These are phyloP conservation scores for Pontederia paniculata DNA, from an alignment of 176 grass and related monocot species.

Conservation along the genomic window DNA sequence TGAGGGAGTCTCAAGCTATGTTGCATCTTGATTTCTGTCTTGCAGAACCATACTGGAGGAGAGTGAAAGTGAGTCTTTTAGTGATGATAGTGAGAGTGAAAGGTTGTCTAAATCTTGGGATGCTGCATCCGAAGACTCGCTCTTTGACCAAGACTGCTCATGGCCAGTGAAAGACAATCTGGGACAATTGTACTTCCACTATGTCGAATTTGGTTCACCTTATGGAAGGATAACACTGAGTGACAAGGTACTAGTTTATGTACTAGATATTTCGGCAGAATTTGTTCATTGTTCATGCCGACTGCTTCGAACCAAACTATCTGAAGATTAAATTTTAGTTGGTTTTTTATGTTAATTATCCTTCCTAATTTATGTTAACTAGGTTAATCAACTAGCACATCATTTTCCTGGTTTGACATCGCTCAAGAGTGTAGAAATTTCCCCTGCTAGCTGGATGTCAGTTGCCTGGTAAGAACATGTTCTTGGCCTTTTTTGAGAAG, in stretches of 20 bases:
- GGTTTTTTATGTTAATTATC: neutral
- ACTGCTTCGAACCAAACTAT: neutral
- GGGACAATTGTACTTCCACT: slow-evolving; percentile 39
- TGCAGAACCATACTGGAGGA: slow-evolving; percentile 19
- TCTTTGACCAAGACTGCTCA: slow-evolving; percentile 10
- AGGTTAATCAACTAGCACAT: slow-evolving; percentile 40
- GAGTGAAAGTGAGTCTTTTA: slow-evolving; percentile 65
- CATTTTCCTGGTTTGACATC: slow-evolving; percentile 36
- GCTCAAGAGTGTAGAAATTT: slow-evolving; percentile 47
- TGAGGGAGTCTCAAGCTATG: too few relatives aligned
- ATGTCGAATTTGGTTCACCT: slow-evolving; percentile 44
- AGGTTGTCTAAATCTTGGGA: slow-evolving; percentile 46
- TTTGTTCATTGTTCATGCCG: neutral
- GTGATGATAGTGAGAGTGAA: slow-evolving; percentile 42
- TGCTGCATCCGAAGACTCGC: slow-evolving; percentile 29
- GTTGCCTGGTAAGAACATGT: slow-evolving; percentile 48
- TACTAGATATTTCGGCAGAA: neutral
- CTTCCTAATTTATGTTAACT: neutral
- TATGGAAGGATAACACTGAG: slow-evolving; percentile 41
- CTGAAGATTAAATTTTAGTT: neutral
- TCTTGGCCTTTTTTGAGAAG: neutral
- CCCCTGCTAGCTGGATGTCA: slow-evolving; percentile 69
- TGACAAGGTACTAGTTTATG: slow-evolving; percentile 32
- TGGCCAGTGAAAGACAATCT: slow-evolving; percentile 17
- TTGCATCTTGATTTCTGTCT: too few relatives aligned